phyloP scores from a whole-genome alignment of 176 grass and related monocot genomes.

The Cenchrus americanus region DNA sequence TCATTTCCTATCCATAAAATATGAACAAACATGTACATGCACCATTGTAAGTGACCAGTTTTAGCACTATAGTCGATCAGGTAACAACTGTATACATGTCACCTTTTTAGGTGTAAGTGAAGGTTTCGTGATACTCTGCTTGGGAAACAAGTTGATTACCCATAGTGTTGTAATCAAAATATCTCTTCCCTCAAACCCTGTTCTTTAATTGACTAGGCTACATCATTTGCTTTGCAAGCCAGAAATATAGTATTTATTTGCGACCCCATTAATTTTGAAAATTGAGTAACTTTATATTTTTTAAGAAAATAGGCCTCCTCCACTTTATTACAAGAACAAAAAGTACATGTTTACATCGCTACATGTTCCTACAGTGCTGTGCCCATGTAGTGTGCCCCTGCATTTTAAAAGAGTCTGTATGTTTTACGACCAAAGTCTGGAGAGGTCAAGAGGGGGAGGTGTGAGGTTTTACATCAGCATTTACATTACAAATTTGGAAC shows the following conservation, averaged over 20 bases:
- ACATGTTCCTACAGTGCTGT: background rate
- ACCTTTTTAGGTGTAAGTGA: background rate
- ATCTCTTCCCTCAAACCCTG: background rate
- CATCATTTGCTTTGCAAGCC: background rate
- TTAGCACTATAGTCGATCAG: slow-evolving; percentile 2
- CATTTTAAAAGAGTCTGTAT: background rate
- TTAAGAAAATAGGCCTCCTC: too few relatives aligned
- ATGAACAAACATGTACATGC: background rate
- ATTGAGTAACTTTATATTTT: background rate
- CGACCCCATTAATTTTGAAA: background rate
- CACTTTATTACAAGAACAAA: too few relatives aligned
- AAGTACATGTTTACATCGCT: too few relatives aligned
- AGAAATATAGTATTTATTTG: background rate
- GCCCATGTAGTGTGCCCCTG: background rate
- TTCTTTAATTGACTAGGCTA: background rate
- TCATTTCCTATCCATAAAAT: slow-evolving; percentile 17
- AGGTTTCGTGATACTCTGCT: background rate
- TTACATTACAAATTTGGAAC: too few relatives aligned
- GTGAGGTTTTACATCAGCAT: too few relatives aligned
- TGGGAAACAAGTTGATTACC: background rate
- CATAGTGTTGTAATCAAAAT: background rate
- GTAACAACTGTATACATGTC: background rate
- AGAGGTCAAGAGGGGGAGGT: too few relatives aligned
- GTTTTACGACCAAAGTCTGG: background rate
- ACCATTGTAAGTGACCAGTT: slow-evolving; percentile 19